A percentile compares a stretch with the other conserved stretches of the same genome.
Conservation (phyloP, 495 filamentous ascomycete genomes). For the Parmelia sp. region DNA sequence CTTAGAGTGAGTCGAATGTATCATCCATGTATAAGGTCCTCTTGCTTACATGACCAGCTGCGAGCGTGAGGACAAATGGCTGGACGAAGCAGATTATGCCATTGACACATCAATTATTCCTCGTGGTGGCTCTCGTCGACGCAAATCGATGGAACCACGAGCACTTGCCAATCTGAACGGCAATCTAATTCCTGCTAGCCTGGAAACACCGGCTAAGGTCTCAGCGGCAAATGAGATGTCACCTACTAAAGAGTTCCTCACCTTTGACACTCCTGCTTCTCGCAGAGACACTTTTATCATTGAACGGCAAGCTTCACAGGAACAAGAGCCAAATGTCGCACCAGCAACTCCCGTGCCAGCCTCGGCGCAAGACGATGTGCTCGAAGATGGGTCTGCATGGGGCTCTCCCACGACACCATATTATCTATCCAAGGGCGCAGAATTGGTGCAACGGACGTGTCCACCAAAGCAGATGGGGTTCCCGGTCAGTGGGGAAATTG, state of each 20-base stretch:
- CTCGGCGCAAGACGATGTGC: conserved; percentile 29
- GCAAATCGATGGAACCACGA: conserved; percentile 89
- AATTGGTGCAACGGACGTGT: conserved; percentile 63
- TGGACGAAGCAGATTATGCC: conserved; percentile 61
- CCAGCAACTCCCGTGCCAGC: conserved; percentile 20
- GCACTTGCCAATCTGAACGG: conserved; percentile 68
- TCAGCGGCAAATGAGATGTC: conserved; percentile 22
- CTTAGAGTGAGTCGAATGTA: conserved; percentile 57
- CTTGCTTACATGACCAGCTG: conserved; percentile 49
- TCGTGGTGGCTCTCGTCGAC: conserved; percentile 67
- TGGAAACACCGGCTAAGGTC: conserved; percentile 27
- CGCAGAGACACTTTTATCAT: conserved; percentile 48
- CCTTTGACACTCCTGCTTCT: conserved; percentile 38
- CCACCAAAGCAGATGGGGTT: conserved; percentile 60
- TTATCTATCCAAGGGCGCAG: conserved; percentile 46
- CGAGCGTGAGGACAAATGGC: conserved; percentile 70
- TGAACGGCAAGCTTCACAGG: conserved; percentile 24
- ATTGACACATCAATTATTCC: conserved; percentile 67
- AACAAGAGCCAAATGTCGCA: conserved; percentile 14
- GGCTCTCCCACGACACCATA: conserved; percentile 52
- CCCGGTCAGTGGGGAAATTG: conserved; percentile 28
- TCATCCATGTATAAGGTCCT: background rate
- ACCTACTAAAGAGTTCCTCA: conserved; percentile 36
- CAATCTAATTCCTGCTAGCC: conserved; percentile 44
- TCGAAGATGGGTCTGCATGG: conserved; percentile 38